Conservation (phyloP, 805 yeast species). For the Kodamaea kaohsiungensis region DNA sequence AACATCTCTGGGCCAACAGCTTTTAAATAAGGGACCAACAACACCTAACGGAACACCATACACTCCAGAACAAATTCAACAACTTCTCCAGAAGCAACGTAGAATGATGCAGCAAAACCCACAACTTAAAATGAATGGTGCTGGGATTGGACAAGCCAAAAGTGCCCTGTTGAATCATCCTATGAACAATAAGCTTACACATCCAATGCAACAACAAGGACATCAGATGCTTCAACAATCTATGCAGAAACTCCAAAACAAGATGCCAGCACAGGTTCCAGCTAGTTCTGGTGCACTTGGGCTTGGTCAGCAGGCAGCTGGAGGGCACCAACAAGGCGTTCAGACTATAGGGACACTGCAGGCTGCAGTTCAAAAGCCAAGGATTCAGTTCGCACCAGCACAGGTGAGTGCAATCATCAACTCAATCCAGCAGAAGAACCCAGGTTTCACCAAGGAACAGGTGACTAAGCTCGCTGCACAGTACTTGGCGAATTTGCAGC, state of each 20-base stretch:
- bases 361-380: slow-evolving; percentile 22
- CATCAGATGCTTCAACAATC: slow-evolving; percentile 1
- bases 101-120: slow-evolving; percentile 42
- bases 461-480: slow-evolving; percentile 67
- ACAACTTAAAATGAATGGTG: slow-evolving; percentile 6
- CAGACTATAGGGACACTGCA: background rate
- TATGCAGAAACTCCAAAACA: slow-evolving; percentile 2
- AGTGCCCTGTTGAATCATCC: slow-evolving; percentile 6
- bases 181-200: slow-evolving; percentile 1
- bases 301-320: background rate
- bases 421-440: slow-evolving; percentile 66
- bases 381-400: slow-evolving; percentile 53
- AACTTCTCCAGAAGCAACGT: slow-evolving; percentile 53
- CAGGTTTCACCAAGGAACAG: slow-evolving; percentile 60
- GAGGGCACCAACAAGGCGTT: background rate
- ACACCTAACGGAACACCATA: slow-evolving; percentile 59
- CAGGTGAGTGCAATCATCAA: slow-evolving; percentile 67
- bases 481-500: slow-evolving; percentile 59
- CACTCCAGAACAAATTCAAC: slow-evolving; percentile 62
- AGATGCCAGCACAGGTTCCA: slow-evolving; percentile 3
- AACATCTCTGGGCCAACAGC: slow-evolving; percentile 13
- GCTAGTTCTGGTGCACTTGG: background rate
- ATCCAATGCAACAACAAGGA: slow-evolving; percentile 5
- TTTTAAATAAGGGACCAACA: slow-evolving; percentile 36
- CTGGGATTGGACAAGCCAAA: background rate